Evolutionary conservation across 2,329 filamentous ascomycete species (phyloP), one percentile per base, ranked within the genome.

Genomic region (Pyricularia grisea): DNA sequence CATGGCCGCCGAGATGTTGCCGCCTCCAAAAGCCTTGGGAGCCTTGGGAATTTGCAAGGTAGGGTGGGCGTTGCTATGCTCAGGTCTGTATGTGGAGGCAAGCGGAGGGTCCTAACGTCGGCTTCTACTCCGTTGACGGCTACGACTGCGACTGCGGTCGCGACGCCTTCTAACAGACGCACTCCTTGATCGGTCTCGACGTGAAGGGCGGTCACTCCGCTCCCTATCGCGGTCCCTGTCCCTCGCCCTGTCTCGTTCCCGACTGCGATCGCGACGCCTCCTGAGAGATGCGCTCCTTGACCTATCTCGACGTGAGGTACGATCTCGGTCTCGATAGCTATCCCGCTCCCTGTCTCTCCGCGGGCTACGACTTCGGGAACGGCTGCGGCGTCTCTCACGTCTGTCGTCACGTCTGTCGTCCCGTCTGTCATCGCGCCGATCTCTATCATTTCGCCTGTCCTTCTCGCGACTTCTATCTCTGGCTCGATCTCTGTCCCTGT

Each of bases 221-320:
- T 75, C 73, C 12, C 74, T 64, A 66, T 72, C 72, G 0, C 72
- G 71, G 50, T 76, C 74, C 4, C 71, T 69, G 33, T 74, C 74
- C 10, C 77, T 69, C 50, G 77, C 76, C 5, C 79, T 70, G 14
- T 79, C 76, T 23, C 78, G 73, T 67, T 80, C 78, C 5, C 78
- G 74, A 36, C 75, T 74, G 17, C 76, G 73, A 63, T 77, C 75
- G 4, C 77, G 70, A 12, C 78, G 76, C 11, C 77, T 70, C 60
- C 76, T 75, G 7, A 77, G 71, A 31, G 76, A 74, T n/a, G 77
- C 74, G 25, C 76, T 76, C 14, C 78, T 72, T n/a, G 78, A 77
- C 20, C 77, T 69, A 20, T 76, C 76, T 6, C 74, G 68, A 36
- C 73, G 74, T 25, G 70, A 69, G 28, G 72, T 73, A 31, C 75